phyloP scores from a whole-genome alignment of 2,329 filamentous ascomycete species.

The Penicillium palitans region DNA sequence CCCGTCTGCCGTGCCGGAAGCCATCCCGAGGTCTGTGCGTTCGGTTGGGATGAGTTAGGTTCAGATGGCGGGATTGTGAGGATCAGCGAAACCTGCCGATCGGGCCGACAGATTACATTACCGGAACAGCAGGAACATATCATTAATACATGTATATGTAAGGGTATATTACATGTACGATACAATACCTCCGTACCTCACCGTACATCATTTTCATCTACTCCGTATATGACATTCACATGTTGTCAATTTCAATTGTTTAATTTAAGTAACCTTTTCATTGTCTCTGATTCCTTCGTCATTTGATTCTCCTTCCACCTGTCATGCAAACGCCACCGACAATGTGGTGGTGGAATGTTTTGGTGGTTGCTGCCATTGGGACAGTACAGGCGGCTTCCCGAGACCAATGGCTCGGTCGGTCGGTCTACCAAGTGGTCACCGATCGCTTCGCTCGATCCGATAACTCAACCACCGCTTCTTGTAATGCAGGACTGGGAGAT shows the following conservation, averaged over 20 bases:
- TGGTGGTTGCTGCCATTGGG: constrained; percentile 7
- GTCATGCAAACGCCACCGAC: constrained; percentile 12
- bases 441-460: constrained; percentile 47
- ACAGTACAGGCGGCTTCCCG: constrained; percentile 27
- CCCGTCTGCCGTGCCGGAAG: background rate
- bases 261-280: constrained; percentile 5
- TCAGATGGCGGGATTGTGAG: background rate
- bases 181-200: background rate
- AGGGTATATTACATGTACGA: background rate
- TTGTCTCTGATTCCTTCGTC: background rate
- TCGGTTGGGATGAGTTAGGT: background rate
- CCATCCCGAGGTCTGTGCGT: too few relatives aligned
- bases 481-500: constrained; percentile 24
- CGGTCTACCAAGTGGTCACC: constrained; percentile 48
- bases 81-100: background rate
- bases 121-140: background rate
- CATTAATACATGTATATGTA: background rate
- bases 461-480: constrained; percentile 35
- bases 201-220: background rate
- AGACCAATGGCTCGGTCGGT: constrained; percentile 41
- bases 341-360: constrained; percentile 12
- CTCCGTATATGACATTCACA: background rate
- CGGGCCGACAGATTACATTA: constrained; percentile 4
- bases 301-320: background rate
- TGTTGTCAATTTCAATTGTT: background rate